Base-by-base conservation (phyloP, 2,329 filamentous ascomycete genomes). In the Raffaelea arxii region DNA sequence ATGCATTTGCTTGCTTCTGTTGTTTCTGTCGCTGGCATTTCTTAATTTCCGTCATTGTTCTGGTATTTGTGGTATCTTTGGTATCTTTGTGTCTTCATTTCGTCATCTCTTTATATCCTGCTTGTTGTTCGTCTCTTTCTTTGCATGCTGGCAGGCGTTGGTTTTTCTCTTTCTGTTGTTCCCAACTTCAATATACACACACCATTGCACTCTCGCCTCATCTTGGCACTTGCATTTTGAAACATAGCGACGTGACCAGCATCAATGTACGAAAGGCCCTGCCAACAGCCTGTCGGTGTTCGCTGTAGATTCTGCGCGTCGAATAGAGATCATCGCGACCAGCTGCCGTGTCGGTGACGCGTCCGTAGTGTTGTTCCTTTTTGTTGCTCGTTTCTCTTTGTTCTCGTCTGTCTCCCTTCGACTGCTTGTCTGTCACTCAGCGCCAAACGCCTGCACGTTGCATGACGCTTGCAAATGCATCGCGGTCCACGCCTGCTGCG, bases 401-500 rank as follows among this genome's bases (percentile, higher is more conserved):
- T 19, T 22, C 21, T 41, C 45, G 36, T 25, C 12, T 18, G 3
- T 22, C 6, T 16, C 30, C 18, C 19, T 22, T 22, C 3, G 16
- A 18, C 6, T 12, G 6, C 32, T 36, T 18, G 11, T 14, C 22
- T 5, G 32, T n/a, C n/a, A n/a, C 6, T 82, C 72, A 83, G 62
- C 79, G 80, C 75, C 91, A 91, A 32, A 90, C 81, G 1, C 89
- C 89, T 6, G 89, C 90, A 56, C 85, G 73, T 53, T 73, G 77
- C 88, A 95, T 91, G 5, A 95, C 86, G 46, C 78, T 78, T 64
- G 89, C 84, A 65, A 95, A 95, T 59, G 96, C 87, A 44, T 85
- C 82, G 58, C 82, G 70, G 36, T 71, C 78, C 10, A 94, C 91
- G 7, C 85, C 87, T 47, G 71, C 75, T 32, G 71, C 77, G 11